Evolutionary conservation across 495 filamentous ascomycete genomes (phyloP), one percentile per base, ranked within the genome.

Genomic region (Hyphodiscus hymeniophilus): DNA sequence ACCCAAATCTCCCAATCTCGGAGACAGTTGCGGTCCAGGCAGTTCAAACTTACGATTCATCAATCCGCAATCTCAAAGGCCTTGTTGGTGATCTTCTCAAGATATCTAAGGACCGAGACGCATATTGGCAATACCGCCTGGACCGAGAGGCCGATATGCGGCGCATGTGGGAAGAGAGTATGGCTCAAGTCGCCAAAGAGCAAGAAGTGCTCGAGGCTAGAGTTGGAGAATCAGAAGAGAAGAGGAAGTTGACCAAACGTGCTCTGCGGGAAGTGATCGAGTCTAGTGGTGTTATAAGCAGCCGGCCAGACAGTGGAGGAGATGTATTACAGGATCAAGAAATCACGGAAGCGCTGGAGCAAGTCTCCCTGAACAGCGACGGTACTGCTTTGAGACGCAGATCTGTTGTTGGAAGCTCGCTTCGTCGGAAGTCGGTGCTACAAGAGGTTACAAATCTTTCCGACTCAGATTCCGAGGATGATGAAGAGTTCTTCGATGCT

Each of bases 401-500:
- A 44, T 76, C 76, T 16, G 73, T 76, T 0, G 60, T 63, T 17
- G 52, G 61, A 41, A 65, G 63, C 38, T 51, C 71, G 12, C 57
- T 68, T 20, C 64, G 80, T 26, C 68, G 74, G 26, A 72, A 76
- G 57, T 80, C 81, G 12, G 72, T 75, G 3, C 71, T 84, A 18
- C 72, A 70, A 2, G 71, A 85, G 46, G 63, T 84, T 23, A 72
- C 77, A 2, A 73, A 80, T 38, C 62, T 91, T 7, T 88, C 82
- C 4, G 86, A 87, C 38, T 85, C 84, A 0, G 88, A 88, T 49
- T 82, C 82, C 0, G 92, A 91, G 41, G 79, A 81, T 24, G 84
- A 89, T 43, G 92, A 95, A 46, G 89, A 97, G 62, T 97, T 98
- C 65, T 98, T 97, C 56, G 94, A 98, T 68, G 94, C 94, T 12